Conservation (phyloP, 2,329 filamentous ascomycete genomes). For the Colletotrichum theobromicola region DNA sequence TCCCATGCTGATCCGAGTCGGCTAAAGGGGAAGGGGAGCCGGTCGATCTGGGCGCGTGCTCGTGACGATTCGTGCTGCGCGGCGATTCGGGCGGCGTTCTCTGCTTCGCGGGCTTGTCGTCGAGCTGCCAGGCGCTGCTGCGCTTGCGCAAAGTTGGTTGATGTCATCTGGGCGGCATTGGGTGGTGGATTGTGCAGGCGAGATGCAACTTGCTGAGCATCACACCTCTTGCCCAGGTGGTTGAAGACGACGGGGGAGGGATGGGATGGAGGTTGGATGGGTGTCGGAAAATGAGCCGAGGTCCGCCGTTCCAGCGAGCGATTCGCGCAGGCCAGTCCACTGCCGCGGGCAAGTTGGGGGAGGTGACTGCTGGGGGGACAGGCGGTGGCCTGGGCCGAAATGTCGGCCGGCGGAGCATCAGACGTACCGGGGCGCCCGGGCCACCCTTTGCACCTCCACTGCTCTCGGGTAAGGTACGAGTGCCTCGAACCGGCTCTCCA, state of each 20-base stretch:
- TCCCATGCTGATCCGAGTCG: slow-evolving; percentile 70
- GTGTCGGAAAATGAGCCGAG: slow-evolving; percentile 3
- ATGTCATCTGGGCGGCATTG: slow-evolving; percentile 49
- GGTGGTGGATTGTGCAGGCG: slow-evolving; percentile 4
- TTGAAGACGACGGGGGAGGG: not conserved
- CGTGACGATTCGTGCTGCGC: slow-evolving; percentile 57
- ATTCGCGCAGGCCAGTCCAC: not conserved
- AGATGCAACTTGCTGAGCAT: slow-evolving; percentile 7
- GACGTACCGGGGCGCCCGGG: slow-evolving; percentile 8
- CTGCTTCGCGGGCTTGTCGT: slow-evolving; percentile 75
- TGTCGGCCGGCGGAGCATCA: slow-evolving; percentile 13
- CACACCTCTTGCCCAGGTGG: slow-evolving; percentile 1
- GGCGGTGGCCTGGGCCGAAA: slow-evolving; percentile 1
- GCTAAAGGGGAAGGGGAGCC: slow-evolving; percentile 68
- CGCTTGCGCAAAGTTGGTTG: slow-evolving; percentile 81
- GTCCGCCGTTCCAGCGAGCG: not conserved
- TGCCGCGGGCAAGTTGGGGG: not conserved
- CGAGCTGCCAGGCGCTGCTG: slow-evolving; percentile 86
- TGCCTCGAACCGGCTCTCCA: not conserved
- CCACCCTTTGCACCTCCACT: not conserved
- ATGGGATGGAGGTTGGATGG: not conserved
- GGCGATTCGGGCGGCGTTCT: slow-evolving; percentile 62
- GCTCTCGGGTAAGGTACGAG: not conserved
- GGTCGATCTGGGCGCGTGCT: slow-evolving; percentile 58
- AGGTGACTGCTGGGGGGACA: not conserved